Evolutionary conservation across 371 early-diverging fungal genomes (phyloP), one percentile per base, ranked within the genome.

Genomic region (Mucor lusitanicus): DNA sequence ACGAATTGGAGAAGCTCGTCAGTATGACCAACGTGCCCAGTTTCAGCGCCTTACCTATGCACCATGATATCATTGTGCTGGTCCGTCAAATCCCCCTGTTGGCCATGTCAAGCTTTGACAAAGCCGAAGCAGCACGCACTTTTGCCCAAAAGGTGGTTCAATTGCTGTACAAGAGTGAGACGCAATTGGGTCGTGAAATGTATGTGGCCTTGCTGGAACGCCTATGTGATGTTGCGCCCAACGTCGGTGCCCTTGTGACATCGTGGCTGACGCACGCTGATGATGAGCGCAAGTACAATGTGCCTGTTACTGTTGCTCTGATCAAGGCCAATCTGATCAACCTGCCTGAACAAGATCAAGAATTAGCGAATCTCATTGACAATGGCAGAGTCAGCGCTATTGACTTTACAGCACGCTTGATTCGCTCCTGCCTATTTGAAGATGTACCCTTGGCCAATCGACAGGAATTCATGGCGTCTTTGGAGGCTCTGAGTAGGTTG

Each of bases 191-290:
- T 3, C 87, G 92, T 21, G 96, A 96, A 59, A 84, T 93, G 27
- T 96, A 94, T 69, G 89, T 94, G 5, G 77, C 88, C 8, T 73
- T 98, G 2, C 77, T 99, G 62, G 92, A 91, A 62, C 81, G 88
- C 6, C 76, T 97, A 15, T 95, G 94, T 68, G 92, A 94, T 59
- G 71, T 88, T 28, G 94, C 95, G 0, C 85, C 85, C 61, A 85
- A 87, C 30, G 92, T 94, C 0, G 88, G 86, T 25, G 88, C 90
- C 50, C 94, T 97, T 75, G 92, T 98, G 40, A 90, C 86, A 3
- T 84, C 88, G 25, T 98, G 98, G 98, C 76, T 99, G 15, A 85
- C 95, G n/a, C 96, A 93, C 78, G 88, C 94, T 3, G 95, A 96
- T 46, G 97, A 98, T 69, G 97, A 96, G 69, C 92, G 95, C 72